Evolutionary conservation across 495 filamentous ascomycete genomes (phyloP).

Genomic region (Apiosordaria backusii): DNA sequence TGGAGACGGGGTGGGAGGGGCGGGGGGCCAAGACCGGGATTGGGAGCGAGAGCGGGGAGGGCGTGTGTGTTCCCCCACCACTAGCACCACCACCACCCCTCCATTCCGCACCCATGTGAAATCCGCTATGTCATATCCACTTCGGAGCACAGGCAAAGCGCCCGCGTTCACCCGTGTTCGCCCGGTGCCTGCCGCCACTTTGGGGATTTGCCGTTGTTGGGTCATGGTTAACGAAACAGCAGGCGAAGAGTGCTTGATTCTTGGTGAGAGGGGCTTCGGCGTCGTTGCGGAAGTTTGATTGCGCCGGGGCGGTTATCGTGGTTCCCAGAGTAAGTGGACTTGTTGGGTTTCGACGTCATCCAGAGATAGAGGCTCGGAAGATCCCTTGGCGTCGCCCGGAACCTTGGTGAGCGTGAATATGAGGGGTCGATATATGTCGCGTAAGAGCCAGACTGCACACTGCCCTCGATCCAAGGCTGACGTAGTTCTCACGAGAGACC

Average conservation of each 20-base stretch:
- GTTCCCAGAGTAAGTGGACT: not conserved
- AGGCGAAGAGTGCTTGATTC: not conserved
- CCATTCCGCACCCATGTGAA: not conserved
- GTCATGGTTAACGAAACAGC: not conserved
- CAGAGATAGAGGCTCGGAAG: not conserved
- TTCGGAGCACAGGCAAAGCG: slow-evolving; percentile 1
- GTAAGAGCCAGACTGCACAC: not conserved
- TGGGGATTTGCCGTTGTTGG: not conserved
- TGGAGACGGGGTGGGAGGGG: slow-evolving; percentile 3
- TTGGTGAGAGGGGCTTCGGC: not conserved
- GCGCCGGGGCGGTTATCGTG: not conserved
- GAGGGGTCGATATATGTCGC: not conserved
- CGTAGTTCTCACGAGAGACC: not conserved
- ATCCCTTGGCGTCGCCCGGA: not conserved
- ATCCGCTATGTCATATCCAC: slow-evolving; percentile 1
- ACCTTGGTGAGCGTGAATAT: not conserved
- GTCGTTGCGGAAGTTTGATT: not conserved
- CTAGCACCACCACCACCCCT: slow-evolving; percentile 1
- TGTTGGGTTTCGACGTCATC: not conserved
- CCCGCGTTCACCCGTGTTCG: slow-evolving; percentile 1
- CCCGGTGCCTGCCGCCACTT: not conserved
- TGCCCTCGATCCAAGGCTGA: not conserved
- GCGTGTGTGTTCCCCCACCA: slow-evolving; percentile 3
- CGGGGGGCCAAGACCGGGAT: slow-evolving; percentile 1
- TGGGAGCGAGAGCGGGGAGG: not conserved